Evolutionary conservation across 495 filamentous ascomycete genomes (phyloP), one percentile per base, ranked within the genome.

Genomic region (Penicillium cosmopolitanum): DNA sequence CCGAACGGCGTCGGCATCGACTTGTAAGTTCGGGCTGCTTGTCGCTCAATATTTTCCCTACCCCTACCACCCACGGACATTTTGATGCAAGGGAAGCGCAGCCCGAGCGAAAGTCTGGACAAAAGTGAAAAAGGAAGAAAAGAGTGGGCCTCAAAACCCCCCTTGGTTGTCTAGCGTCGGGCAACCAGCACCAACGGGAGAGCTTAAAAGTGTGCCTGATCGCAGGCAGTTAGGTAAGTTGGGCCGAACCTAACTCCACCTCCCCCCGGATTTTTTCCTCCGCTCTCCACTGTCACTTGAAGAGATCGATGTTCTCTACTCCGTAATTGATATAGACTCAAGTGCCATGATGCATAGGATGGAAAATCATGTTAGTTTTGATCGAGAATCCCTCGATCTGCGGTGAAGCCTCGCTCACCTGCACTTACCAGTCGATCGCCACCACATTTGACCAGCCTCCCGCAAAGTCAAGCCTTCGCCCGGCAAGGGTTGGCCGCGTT

Each of bases 401-500:
- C 9, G 43, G 15, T 48, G 46, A 44, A 44, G 16, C 16, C 42
- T 44, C 46, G 19, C 19, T 28, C 10, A 8, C 8, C 46, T 9
- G 46, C 11, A 28, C 46, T 25, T 3, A 28, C 21, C 19, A 9
- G 46, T n/a, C 46, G 46, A 48, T 48, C 46, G 19, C 46, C 21
- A 18, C 46, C 21, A 48, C 11, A 28, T 28, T 13, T 48, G 9
- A n/a, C 10, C 23, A 12, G 21, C 23, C 11, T 48, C 10, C 19
- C 46, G 23, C 46, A 19, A 16, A 48, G 18, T 23, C 23, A 28
- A 48, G 23, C 46, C 46, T 48, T 28, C 19, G 21, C 10, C n/a
- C 46, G 46, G 46, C 46, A 48, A 28, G 21, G 21, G 23, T 28
- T 48, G 19, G 15, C 46, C 21, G 4, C 46, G 46, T 36, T 51